These are phyloP conservation scores for Suaeda aralocaspica DNA, from an alignment of 148 eudicot species.

Conservation along the genomic window DNA sequence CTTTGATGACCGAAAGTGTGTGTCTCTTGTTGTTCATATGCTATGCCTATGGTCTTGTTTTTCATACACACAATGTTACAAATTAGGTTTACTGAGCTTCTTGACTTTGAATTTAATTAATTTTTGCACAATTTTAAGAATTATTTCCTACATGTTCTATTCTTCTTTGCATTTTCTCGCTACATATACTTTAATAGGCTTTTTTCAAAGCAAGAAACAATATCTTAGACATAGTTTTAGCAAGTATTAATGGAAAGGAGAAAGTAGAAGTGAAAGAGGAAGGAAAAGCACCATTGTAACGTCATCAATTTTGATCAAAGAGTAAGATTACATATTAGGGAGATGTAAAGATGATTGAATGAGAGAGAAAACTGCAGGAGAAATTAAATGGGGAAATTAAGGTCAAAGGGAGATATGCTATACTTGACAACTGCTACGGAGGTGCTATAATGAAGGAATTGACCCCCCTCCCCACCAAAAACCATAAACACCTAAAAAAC, in stretches of 20 bases:
- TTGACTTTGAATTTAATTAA: too few species aligned
- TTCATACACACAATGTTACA: too few species aligned
- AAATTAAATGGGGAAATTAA: not conserved
- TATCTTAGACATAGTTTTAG: not conserved
- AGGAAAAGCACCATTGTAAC: not conserved
- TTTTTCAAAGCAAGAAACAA: not conserved
- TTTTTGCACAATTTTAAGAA: too few species aligned
- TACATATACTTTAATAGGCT: not conserved
- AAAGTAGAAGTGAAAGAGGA: not conserved
- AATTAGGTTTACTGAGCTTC: too few species aligned
- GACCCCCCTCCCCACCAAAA: too few species aligned
- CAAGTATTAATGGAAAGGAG: not conserved
- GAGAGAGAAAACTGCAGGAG: not conserved
- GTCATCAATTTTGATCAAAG: too few species aligned
- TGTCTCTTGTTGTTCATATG: not conserved
- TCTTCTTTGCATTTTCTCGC: too few species aligned
- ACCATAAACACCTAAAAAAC: too few species aligned
- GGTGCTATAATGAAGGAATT: not conserved
- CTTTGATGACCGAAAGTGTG: not conserved
- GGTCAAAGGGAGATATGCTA: not conserved
- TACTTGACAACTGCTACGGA: not conserved
- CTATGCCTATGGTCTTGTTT: not conserved
- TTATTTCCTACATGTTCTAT: too few species aligned
- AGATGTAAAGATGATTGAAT: not conserved
- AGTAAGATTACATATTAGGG: not conserved